A percentile compares a stretch with the other conserved stretches of the same genome.
Conservation (phyloP, 2,329 filamentous ascomycete genomes). For the Colletotrichum horii region DNA sequence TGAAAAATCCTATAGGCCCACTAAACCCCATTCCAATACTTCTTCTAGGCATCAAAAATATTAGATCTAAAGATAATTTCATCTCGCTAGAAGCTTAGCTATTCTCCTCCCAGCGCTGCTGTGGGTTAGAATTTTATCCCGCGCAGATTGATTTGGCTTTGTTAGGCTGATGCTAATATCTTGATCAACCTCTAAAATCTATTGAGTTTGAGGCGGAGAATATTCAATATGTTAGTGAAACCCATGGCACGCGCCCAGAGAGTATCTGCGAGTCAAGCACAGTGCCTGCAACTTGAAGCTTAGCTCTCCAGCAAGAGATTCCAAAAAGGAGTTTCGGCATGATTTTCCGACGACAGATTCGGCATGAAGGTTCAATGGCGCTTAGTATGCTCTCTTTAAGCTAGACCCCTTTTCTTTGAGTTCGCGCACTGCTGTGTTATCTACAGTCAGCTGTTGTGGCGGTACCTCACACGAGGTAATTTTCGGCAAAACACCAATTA, state of each 20-base stretch:
- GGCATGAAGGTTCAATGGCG: background rate
- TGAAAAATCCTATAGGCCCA: too few relatives aligned
- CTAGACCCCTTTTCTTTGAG: background rate
- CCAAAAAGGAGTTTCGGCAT: background rate
- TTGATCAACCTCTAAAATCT: background rate
- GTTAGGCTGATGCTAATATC: background rate
- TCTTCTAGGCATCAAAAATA: background rate
- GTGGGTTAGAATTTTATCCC: background rate
- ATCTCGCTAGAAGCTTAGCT: background rate
- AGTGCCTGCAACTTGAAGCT: background rate
- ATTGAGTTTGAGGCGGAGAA: background rate
- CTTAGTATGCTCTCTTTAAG: background rate
- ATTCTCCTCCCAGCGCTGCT: background rate
- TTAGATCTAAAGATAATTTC: background rate
- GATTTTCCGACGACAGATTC: background rate
- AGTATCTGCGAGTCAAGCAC: background rate
- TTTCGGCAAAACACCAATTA: background rate
- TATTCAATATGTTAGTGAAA: background rate
- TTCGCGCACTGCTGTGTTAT: background rate
- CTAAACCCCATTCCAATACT: too few relatives aligned
- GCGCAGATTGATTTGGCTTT: background rate
- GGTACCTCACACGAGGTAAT: background rate
- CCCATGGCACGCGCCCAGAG: background rate
- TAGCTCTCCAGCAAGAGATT: background rate
- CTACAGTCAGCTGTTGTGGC: background rate